Evolutionary conservation across 495 filamentous ascomycete species (phyloP), one percentile per base, ranked within the genome.

Genomic region (Trichoderma asperelloides): DNA sequence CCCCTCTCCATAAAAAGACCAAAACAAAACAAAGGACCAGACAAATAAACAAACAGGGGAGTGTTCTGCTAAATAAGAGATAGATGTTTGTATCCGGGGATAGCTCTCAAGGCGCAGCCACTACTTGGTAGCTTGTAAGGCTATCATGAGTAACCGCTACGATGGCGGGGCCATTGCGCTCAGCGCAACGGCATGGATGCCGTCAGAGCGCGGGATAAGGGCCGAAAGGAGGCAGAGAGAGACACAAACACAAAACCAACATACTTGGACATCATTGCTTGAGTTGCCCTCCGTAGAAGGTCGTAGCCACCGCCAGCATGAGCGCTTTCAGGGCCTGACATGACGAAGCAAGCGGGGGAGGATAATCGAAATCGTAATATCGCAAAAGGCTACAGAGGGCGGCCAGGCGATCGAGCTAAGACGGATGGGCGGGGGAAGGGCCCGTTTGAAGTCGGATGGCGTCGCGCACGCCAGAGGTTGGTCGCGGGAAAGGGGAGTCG

Each of bases 201-300:
- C 21, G 27, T 6, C 55, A 60, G 23, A 30, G 51, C 51, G 66
- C 47, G 45, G 47, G 60, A 28, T 65, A 40, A 62, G 64, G 68
- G 68, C 63, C 23, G 66, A 69, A 68, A 69, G 51, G 66, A 67
- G 45, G 66, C 41, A 66, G 63, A 39, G 66, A 72, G 62, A 43
- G 25, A 57, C 69, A 65, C 39, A 30, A 47, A 43, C 30, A 47
- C 40, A 33, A 49, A 6, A 43, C 27, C 18, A 47, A 49, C 39
- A 25, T 82, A 86, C 84, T 76, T 86, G 78, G 80, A 81, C 80
- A 85, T 84, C 81, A 86, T 80, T 67, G 79, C 79, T 69, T 84
- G 81, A 45, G 84, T 85, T 64, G 84, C 84, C 72, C 81, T 78
- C 75, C 78, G 76, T 40, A 86, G 73, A 73, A 86, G 73, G 74